These are phyloP conservation scores for Metarhizium sp. DNA, from an alignment of 2,329 filamentous ascomycete species.

Conservation along the genomic window DNA sequence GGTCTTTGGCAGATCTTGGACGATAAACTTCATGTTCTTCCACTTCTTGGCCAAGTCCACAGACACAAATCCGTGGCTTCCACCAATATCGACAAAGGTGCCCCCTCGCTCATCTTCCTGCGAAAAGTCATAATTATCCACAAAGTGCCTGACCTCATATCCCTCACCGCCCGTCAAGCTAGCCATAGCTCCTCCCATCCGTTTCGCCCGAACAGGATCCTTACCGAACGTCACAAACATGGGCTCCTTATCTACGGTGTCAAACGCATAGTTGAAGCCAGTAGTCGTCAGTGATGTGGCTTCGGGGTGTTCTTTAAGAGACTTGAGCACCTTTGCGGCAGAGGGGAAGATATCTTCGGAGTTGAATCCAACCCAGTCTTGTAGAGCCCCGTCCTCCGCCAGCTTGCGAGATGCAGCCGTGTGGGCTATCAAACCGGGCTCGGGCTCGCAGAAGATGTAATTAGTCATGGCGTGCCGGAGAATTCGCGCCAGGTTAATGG, in stretches of 20 bases:
- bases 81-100: conserved; percentile 49
- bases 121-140: conserved; percentile 44
- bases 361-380: conserved; percentile 47
- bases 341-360: conserved; percentile 44
- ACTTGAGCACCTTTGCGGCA: conserved; percentile 33
- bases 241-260: conserved; percentile 39
- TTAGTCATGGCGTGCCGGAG: conserved; percentile 50
- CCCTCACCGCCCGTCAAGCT: conserved; percentile 46
- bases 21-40: conserved; percentile 42
- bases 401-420: conserved; percentile 44
- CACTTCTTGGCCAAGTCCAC: conserved; percentile 43
- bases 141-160: conserved; percentile 42
- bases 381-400: conserved; percentile 35
- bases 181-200: conserved; percentile 46
- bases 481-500: conserved; percentile 40
- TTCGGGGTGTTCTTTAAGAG: conserved; percentile 34
- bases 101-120: conserved; percentile 33
- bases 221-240: conserved; percentile 46
- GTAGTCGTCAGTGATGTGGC: conserved; percentile 38
- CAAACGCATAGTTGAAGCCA: conserved; percentile 42
- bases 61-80: conserved; percentile 47
- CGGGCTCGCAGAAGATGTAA: conserved; percentile 43
- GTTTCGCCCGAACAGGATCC: conserved; percentile 34
- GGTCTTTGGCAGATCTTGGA: conserved; percentile 43
- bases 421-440: conserved; percentile 41